Evolutionary conservation across 2,329 filamentous ascomycete species (phyloP), one percentile per base, ranked within the genome.

Genomic region (Pseudovirgaria hyperparasitica): DNA sequence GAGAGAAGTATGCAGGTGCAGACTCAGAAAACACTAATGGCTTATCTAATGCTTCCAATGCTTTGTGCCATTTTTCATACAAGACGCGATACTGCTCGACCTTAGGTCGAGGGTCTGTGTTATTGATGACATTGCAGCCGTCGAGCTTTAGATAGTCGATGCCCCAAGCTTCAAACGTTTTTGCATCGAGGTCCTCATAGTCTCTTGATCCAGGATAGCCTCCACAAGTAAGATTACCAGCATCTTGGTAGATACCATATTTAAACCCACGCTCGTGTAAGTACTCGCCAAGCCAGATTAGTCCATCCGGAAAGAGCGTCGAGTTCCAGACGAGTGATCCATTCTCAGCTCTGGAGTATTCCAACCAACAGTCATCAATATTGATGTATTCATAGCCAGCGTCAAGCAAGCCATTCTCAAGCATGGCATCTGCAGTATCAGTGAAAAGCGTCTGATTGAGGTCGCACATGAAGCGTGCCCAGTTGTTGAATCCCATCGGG

Each of bases 401-500:
- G 11, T 43, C 45, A 2, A 53, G 47, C 4, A 65, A 49, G 10
- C 61, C 60, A 4, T 43, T 58, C 7, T 43, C 39, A 4, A 43
- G 32, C 56, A 65, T 65, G 11, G 57, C 45, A 20, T 63, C 51
- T 3, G 62, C 62, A 0, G 61, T 65, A 5, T 59, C 45, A 5
- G 54, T 51, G 31, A 67, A 65, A 4, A 67, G 43, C 4, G 55
- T 55, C 34, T 66, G 57, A 33, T 63, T 65, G 13, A 65, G 52
- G 26, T 57, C 52, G 37, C 59, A 64, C 46, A 51, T 48, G 40
- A 62, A 62, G 19, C 59, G 57, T 1, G 61, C 49, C 63, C 63
- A 67, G 35, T 61, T 62, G 40, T 65, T 65, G 50, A 63, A 67
- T 14, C 60, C 63, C 63, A 67, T 67, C 7, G 63, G 62, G 1